Conservation (phyloP, 352 stramenopile genomes). For the Globisporangium ultimum region DNA sequence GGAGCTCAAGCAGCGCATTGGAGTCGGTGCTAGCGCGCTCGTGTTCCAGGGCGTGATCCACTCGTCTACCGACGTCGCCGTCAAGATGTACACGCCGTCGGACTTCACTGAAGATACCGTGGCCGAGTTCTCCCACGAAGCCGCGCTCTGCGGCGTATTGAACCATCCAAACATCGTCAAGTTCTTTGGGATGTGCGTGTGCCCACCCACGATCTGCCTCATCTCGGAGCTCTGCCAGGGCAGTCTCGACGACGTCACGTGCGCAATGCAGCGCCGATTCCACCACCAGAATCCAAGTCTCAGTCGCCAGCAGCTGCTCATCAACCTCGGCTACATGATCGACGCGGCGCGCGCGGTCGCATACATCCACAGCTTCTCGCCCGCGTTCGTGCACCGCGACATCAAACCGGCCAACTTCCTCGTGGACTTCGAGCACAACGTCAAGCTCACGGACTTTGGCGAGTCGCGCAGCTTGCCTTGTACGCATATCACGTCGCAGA, state of each 20-base stretch:
- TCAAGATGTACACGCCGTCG: constrained; percentile 60
- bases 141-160: constrained; percentile 40
- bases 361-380: constrained; percentile 75
- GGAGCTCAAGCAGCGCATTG: constrained; percentile 32
- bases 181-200: constrained; percentile 60
- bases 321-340: constrained; percentile 58
- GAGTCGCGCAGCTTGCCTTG: constrained; percentile 37
- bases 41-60: constrained; percentile 19
- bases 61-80: constrained; percentile 20
- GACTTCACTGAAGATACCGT: constrained; percentile 54
- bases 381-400: constrained; percentile 64
- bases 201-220: constrained; percentile 54
- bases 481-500: constrained; percentile 4
- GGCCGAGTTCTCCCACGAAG: constrained; percentile 50
- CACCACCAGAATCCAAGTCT: constrained; percentile 3
- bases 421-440: constrained; percentile 41
- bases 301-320: constrained; percentile 41
- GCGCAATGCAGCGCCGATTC: constrained; percentile 17
- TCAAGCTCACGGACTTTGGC: constrained; percentile 85
- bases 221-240: constrained; percentile 54
- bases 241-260: constrained; percentile 40
- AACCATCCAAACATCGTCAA: constrained; percentile 58
- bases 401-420: constrained; percentile 85
- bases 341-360: constrained; percentile 55
- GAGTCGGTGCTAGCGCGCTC: constrained; percentile 22